Evolutionary conservation across 2,329 filamentous ascomycete genomes (phyloP).

Genomic region (Emericellopsis atlantica): DNA sequence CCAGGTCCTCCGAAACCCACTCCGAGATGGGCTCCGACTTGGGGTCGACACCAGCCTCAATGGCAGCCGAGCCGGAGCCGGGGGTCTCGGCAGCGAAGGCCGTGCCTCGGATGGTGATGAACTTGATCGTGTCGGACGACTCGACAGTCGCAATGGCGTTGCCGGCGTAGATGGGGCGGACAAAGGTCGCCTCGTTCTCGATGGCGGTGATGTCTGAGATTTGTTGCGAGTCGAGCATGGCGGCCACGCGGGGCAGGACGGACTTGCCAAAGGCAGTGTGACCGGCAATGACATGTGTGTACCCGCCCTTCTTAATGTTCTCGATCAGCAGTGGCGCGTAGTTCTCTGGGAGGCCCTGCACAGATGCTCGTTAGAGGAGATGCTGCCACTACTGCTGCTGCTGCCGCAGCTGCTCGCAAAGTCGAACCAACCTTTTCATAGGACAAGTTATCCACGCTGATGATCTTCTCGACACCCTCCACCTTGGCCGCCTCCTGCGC

Average conservation of each 20-base stretch:
- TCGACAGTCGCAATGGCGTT: constrained; percentile 96
- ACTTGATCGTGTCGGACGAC: constrained; percentile 71
- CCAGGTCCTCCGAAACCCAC: constrained; percentile 89
- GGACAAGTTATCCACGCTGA: constrained; percentile 74
- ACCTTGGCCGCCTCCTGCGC: constrained; percentile 83
- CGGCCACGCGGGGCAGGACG: constrained; percentile 80
- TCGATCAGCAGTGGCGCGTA: constrained; percentile 87
- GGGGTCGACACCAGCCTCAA: constrained; percentile 76
- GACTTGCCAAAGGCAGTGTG: constrained; percentile 97
- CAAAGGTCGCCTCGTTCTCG: constrained; percentile 85
- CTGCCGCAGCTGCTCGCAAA: too few relatives aligned
- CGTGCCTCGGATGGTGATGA: constrained; percentile 87
- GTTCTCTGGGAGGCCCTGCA: constrained; percentile 73
- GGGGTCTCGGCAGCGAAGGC: constrained; percentile 68
- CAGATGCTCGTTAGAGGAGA: neutral
- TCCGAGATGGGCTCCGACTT: constrained; percentile 62
- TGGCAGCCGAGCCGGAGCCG: constrained; percentile 58
- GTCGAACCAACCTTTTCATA: constrained; percentile 69
- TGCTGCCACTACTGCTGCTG: too few relatives aligned
- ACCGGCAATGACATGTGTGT: constrained; percentile 80
- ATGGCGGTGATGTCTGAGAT: constrained; percentile 84
- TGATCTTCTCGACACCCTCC: constrained; percentile 80
- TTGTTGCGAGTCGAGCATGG: constrained; percentile 82
- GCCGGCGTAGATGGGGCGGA: constrained; percentile 92
- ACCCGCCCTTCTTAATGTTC: constrained; percentile 92